Base-by-base conservation (phyloP, 495 filamentous ascomycete genomes). In the Aspergillus kassunensis region DNA sequence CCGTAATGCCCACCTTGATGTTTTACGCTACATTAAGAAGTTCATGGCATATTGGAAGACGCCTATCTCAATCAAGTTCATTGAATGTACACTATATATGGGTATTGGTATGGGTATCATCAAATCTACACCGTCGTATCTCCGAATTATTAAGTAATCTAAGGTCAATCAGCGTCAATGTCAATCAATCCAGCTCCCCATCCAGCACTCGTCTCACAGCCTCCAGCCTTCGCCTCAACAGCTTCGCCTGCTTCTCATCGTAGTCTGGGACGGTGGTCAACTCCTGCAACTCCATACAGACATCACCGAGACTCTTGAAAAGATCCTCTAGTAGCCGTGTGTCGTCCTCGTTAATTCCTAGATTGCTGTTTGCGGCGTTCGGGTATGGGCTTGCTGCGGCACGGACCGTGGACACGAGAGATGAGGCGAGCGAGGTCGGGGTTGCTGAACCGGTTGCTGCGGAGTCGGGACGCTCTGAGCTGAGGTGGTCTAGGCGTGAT, bases 301-400 rank as follows among this genome's bases (percentile, higher is more conserved):
- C 87, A 60, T 81, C 79, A 6, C 86, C 82, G 15, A 96, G 71
- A 49, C 83, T 88, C n/a, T 80, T 77, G 9, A 91, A 84, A 5
- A 96, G 69, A 42, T 80, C 72, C 59, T 91, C 87, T n/a, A 92
- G 78, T 12, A 92, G 78, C 49, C 85, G 80, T 55, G 84, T 83
- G 56, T 91, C 88, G 39, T 88, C 83, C 33, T 81, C 77, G 40
- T 80, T 78, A 31, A 89, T 65, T 56, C 69, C 78, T 63, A 66
- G 81, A 51, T 56, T 64, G 43, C 53, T 36, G 15, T 57, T 52
- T 7, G 54, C n/a, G n/a, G n/a, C n/a, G n/a, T n/a, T 61, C 20
- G 53, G 67, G 48, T 67, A 64, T 27, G 59, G 67, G 44, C 63
- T 74, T 24, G 69, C 69, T 1, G 76, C 68, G 2, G 74, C 65